Conservation (phyloP, 164 flowering plant species). For the Chimonanthus praecox region DNA sequence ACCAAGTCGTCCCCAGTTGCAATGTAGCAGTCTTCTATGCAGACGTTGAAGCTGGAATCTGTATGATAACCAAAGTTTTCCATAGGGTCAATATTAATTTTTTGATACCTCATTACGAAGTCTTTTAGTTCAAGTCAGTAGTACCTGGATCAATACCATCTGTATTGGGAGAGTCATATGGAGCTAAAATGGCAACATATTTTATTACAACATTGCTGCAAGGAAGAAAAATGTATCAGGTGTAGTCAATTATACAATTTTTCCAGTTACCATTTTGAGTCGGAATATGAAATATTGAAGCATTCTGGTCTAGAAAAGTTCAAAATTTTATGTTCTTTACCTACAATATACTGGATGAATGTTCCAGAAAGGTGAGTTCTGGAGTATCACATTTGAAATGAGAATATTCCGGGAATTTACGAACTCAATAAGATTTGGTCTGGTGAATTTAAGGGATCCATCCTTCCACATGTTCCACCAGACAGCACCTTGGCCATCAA, state of each 20-base stretch:
- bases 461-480: slow-evolving; percentile 99
- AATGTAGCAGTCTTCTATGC: slow-evolving; percentile 93
- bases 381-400: slow-evolving; percentile 75
- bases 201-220: slow-evolving; percentile 81
- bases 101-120: background rate
- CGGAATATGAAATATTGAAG: too few species aligned
- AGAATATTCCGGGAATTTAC: slow-evolving; percentile 68
- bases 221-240: slow-evolving; percentile 6
- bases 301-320: too few species aligned
- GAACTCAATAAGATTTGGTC: slow-evolving; percentile 86
- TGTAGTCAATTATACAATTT: background rate
- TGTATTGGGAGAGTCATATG: slow-evolving; percentile 85
- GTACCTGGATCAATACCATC: slow-evolving; percentile 99
- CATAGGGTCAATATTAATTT: background rate
- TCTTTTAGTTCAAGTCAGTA: background rate
- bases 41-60: slow-evolving; percentile 90
- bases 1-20: slow-evolving; percentile 87
- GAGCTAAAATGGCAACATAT: slow-evolving; percentile 87
- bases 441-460: slow-evolving; percentile 61
- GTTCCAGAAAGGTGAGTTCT: slow-evolving; percentile 93
- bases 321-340: slow-evolving; percentile 14
- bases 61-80: slow-evolving; percentile 9
- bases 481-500: slow-evolving; percentile 95
- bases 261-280: too few species aligned
- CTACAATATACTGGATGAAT: slow-evolving; percentile 97